Conservation (phyloP, 1,284 basidiomycete species). For the Apiotrichum porosum region DNA sequence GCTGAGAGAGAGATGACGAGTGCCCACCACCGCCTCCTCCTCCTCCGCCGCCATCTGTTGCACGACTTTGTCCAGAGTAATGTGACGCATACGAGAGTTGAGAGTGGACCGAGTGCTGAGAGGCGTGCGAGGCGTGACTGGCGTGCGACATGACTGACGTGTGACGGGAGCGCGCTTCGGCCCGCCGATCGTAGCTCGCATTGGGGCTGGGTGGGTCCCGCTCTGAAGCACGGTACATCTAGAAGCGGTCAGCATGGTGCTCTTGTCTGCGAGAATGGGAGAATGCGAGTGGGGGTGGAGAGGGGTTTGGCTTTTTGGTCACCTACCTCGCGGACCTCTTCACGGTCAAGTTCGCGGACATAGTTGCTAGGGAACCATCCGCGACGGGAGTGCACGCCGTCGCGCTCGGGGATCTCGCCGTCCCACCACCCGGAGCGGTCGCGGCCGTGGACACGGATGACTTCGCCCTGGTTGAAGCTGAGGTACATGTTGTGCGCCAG, state of each 20-base stretch:
- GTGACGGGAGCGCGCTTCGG: slow-evolving; percentile 10
- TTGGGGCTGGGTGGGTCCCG: neutral
- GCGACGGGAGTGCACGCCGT: slow-evolving; percentile 49
- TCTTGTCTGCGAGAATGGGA: too few relatives aligned
- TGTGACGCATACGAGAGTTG: slow-evolving; percentile 7
- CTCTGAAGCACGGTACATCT: neutral
- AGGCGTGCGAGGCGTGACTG: slow-evolving; percentile 8
- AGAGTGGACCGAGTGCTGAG: neutral
- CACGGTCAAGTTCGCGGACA: slow-evolving; percentile 38
- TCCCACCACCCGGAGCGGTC: slow-evolving; percentile 98
- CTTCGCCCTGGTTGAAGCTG: slow-evolving; percentile 79
- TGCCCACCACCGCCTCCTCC: neutral
- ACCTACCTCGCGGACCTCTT: slow-evolving; percentile 13
- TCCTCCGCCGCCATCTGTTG: neutral
- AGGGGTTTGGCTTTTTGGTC: too few relatives aligned
- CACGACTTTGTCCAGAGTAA: too few relatives aligned
- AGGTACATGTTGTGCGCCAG: slow-evolving; percentile 72
- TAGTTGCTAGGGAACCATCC: slow-evolving; percentile 97
- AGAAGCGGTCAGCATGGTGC: too few relatives aligned
- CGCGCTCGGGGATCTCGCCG: slow-evolving; percentile 62
- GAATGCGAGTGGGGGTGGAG: too few relatives aligned
- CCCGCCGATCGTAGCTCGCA: neutral
- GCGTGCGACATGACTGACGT: slow-evolving; percentile 8
- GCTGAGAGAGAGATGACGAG: neutral
- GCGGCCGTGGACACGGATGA: slow-evolving; percentile 81